Evolutionary conservation across 208 protist genomes (phyloP).

Genomic region (Crithidia bombi): DNA sequence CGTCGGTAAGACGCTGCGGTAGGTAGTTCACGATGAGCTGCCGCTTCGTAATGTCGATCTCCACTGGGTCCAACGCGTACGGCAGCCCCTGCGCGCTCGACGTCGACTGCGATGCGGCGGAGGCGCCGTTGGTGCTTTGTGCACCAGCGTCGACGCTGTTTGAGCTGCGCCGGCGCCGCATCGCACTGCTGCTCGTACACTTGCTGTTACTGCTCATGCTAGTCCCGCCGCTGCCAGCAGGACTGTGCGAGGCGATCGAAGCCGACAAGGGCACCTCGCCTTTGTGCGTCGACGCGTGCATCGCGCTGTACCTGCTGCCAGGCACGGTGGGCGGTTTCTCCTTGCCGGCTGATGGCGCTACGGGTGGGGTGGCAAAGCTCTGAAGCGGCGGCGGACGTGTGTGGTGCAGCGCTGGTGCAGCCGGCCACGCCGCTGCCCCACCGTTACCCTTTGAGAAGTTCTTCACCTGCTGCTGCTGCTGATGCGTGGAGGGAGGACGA

Average conservation of each 20-base stretch:
- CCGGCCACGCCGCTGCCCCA: background rate
- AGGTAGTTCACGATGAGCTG: constrained; percentile 80
- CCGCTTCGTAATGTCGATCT: constrained; percentile 52
- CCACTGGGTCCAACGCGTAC: constrained; percentile 50
- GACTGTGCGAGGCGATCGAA: background rate
- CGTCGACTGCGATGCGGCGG: background rate
- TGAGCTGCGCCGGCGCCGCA: background rate
- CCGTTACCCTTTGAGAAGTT: background rate
- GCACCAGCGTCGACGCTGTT: background rate
- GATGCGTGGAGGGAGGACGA: background rate
- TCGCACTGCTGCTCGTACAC: background rate
- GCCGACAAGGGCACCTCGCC: background rate
- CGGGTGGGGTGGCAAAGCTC: background rate
- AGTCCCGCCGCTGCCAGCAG: background rate
- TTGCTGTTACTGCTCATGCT: background rate
- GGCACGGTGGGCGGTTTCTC: background rate
- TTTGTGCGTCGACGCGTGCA: background rate
- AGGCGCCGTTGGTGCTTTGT: background rate
- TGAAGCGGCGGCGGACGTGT: background rate
- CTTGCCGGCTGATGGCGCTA: background rate
- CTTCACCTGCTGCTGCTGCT: background rate
- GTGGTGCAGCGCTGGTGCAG: background rate
- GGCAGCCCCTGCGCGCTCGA: constrained; percentile 35
- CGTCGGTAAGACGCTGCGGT: constrained; percentile 52
- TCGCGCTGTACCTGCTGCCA: background rate